Evolutionary conservation across 164 flowering plant species (phyloP), one percentile per base, ranked within the genome.

Genomic region (Magnolia sinica): DNA sequence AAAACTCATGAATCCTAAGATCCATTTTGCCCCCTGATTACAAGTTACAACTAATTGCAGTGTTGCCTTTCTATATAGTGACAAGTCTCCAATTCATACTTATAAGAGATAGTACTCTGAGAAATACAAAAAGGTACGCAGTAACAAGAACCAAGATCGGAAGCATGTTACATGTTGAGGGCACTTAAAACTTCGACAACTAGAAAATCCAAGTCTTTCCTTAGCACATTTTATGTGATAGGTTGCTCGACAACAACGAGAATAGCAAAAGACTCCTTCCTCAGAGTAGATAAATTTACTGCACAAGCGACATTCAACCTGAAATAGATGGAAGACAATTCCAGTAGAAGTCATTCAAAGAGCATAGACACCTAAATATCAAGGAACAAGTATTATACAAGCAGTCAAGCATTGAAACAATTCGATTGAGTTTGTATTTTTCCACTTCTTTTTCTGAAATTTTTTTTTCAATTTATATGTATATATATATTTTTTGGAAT

Each of bases 101-200:
- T 37, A 37, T 37, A 37, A 37, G 45, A 37, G 45, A 37, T 7
- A 5, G 45, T 37, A 37, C 4, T 37, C 45, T 55, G 18, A 55
- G 13, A 16, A 55, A 55, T 2, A 55, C 61, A 16, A 11, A 16
- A 55, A 55, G 3, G 61, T 11, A 16, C 10, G 61, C 61, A 11
- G 7, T 7, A 37, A 37, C 6, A 37, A 37, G 45, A 37, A 37
- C 45, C 68, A 6, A 16, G 19, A 45, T 19, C 7, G 2, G 18
- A 50, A 77, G 68, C 52, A 73, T 3, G 74, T 89, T 89, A 95
- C 98, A 92, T 95, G 98, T 73, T 91, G 97, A 70, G 97, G 96
- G 80, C 99, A 95, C 87, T 87, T 92, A 84, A 95, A 92, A 49
- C 81, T 89, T 73, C 70, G 87, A 64, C 73, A 63, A 75, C 74